Evolutionary conservation across 2,329 filamentous ascomycete species (phyloP).

Genomic region (Drechslerella stenobrocha): DNA sequence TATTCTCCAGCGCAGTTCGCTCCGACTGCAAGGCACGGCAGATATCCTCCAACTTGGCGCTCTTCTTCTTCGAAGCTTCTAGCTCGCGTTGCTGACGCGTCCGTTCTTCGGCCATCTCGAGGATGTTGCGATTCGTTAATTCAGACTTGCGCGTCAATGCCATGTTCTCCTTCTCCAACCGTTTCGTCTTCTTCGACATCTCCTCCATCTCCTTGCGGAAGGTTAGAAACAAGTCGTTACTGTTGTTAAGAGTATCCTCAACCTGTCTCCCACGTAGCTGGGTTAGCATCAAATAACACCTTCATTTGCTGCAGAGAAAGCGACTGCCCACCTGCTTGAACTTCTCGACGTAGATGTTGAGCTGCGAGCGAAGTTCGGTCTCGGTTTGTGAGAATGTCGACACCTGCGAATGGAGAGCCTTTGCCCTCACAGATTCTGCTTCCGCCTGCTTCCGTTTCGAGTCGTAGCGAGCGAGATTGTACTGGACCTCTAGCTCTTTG

Average conservation of each 20-base stretch:
- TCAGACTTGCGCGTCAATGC: slow-evolving; percentile 89
- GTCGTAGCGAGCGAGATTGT: slow-evolving; percentile 83
- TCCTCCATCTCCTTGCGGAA: slow-evolving; percentile 99
- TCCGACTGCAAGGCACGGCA: slow-evolving; percentile 97
- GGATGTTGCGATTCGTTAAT: slow-evolving; percentile 87
- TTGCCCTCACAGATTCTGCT: slow-evolving; percentile 74
- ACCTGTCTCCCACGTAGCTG: slow-evolving; percentile 65
- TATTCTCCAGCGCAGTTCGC: slow-evolving; percentile 73
- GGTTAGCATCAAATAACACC: slow-evolving; percentile 29
- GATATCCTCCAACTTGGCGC: slow-evolving; percentile 87
- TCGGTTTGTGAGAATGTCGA: slow-evolving; percentile 96
- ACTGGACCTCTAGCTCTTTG: slow-evolving; percentile 94
- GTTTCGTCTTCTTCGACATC: slow-evolving; percentile 98
- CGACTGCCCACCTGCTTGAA: slow-evolving; percentile 85
- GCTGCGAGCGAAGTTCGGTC: slow-evolving; percentile 85
- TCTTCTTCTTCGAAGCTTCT: slow-evolving; percentile 79
- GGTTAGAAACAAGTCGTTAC: slow-evolving; percentile 93
- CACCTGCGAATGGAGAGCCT: slow-evolving; percentile 85
- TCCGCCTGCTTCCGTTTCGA: slow-evolving; percentile 88
- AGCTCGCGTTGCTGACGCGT: slow-evolving; percentile 73
- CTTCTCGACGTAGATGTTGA: slow-evolving; percentile 98
- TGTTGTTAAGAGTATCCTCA: slow-evolving; percentile 97
- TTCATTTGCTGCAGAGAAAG: slow-evolving; percentile 47
- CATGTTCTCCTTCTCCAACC: slow-evolving; percentile 94
- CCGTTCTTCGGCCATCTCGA: slow-evolving; percentile 95